Percentiles rank a stretch among this genome's conserved stretches.
These are phyloP conservation scores for Termitomyces sp. DNA, from an alignment of 768 basidiomycete species.

Conservation along the genomic window DNA sequence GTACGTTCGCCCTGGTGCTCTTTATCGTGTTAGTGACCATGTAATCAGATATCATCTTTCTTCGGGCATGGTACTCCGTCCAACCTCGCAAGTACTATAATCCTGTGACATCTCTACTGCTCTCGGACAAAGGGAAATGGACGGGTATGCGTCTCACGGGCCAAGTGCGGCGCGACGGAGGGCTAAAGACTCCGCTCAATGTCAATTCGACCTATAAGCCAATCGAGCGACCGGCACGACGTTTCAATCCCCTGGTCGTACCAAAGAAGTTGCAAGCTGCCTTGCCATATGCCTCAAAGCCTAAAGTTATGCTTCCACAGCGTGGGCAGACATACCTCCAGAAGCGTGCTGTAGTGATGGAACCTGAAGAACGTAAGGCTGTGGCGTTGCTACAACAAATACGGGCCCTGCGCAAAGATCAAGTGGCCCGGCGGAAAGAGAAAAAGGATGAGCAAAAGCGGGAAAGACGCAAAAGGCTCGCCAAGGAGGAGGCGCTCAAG, in stretches of 20 bases:
- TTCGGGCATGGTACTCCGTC: slow-evolving; percentile 95
- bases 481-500: slow-evolving; percentile 61
- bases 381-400: slow-evolving; percentile 92
- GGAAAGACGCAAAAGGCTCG: slow-evolving; percentile 66
- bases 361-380: slow-evolving; percentile 93
- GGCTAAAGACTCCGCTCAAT: slow-evolving; percentile 73
- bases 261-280: slow-evolving; percentile 88
- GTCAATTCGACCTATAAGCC: slow-evolving; percentile 88
- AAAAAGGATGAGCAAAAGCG: slow-evolving; percentile 82
- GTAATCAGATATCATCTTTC: slow-evolving; percentile 80
- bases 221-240: slow-evolving; percentile 72
- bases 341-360: slow-evolving; percentile 92
- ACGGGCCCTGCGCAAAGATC: slow-evolving; percentile 86
- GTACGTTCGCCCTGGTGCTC: slow-evolving; percentile 42
- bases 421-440: slow-evolving; percentile 70
- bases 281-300: slow-evolving; percentile 91
- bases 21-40: not conserved
- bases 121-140: slow-evolving; percentile 83
- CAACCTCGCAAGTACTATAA: slow-evolving; percentile 96
- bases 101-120: slow-evolving; percentile 87
- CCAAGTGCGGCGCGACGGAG: slow-evolving; percentile 83
- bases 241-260: slow-evolving; percentile 88
- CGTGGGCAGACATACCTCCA: slow-evolving; percentile 81
- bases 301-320: slow-evolving; percentile 77
- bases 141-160: slow-evolving; percentile 95